Evolutionary conservation across 768 basidiomycete species (phyloP).

Genomic region (Phanerochaete carnosa): DNA sequence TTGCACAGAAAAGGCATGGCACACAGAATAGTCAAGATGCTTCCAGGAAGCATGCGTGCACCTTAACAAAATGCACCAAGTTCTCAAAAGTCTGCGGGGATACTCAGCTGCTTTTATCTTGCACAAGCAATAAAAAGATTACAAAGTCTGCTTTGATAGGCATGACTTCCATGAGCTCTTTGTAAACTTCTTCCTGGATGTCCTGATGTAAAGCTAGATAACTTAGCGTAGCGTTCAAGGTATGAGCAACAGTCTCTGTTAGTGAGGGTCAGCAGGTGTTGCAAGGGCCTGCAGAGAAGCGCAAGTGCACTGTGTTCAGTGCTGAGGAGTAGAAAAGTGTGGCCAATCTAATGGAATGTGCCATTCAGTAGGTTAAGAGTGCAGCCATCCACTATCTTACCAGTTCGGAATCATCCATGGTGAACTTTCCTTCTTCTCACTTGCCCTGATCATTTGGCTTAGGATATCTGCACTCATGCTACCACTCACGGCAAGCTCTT

Average conservation of each 20-base stretch:
- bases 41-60: not conserved
- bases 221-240: not conserved
- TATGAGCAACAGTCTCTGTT: not conserved
- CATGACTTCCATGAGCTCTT: too few species aligned
- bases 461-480: not conserved
- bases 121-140: too few species aligned
- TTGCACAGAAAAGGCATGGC: not conserved
- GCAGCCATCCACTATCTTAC: not conserved
- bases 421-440: constrained; percentile 5
- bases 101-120: not conserved
- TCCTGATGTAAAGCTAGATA: constrained; percentile 2
- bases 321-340: constrained; percentile 4
- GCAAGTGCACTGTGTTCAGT: not conserved
- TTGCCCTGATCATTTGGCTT: constrained; percentile 2
- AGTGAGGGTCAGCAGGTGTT: not conserved
- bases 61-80: not conserved
- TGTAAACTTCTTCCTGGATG: too few species aligned
- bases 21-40: not conserved
- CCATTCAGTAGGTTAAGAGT: not conserved
- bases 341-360: not conserved
- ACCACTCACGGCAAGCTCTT: not conserved
- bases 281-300: not conserved
- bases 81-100: not conserved
- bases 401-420: constrained; percentile 1
- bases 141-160: too few species aligned